Evolutionary conservation across 495 filamentous ascomycete species (phyloP).

Genomic region (Lasiosphaeria miniovina): DNA sequence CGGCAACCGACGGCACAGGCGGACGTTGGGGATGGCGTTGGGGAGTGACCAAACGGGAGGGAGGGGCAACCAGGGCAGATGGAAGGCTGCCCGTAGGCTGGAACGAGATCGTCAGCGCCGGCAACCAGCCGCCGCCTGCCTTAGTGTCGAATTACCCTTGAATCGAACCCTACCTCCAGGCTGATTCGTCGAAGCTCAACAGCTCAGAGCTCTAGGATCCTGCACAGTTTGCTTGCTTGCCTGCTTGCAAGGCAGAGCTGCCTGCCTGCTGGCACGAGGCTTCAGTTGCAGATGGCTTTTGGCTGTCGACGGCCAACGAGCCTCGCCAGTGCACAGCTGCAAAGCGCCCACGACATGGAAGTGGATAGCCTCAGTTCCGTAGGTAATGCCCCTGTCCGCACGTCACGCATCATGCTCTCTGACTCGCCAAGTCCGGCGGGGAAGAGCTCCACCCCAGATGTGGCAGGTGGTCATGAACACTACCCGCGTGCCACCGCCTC

Average conservation of each 20-base stretch:
- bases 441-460: background rate
- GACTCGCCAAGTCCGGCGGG: background rate
- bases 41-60: background rate
- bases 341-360: background rate
- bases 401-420: background rate
- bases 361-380: background rate
- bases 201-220: background rate
- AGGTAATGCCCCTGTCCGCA: background rate
- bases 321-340: background rate
- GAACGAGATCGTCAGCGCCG: background rate
- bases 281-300: background rate
- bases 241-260: background rate
- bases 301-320: background rate
- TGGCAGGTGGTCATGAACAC: constrained; percentile 1
- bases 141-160: too few relatives aligned
- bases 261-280: background rate
- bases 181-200: background rate
- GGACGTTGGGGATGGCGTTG: background rate
- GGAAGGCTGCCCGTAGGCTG: background rate
- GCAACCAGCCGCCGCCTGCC: too few relatives aligned
- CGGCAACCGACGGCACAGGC: too few relatives aligned
- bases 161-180: background rate
- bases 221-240: background rate
- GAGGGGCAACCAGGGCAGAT: background rate
- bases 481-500: constrained; percentile 3